Conservation (phyloP, 78 protist species). For the Trichosphaerium sp. region DNA sequence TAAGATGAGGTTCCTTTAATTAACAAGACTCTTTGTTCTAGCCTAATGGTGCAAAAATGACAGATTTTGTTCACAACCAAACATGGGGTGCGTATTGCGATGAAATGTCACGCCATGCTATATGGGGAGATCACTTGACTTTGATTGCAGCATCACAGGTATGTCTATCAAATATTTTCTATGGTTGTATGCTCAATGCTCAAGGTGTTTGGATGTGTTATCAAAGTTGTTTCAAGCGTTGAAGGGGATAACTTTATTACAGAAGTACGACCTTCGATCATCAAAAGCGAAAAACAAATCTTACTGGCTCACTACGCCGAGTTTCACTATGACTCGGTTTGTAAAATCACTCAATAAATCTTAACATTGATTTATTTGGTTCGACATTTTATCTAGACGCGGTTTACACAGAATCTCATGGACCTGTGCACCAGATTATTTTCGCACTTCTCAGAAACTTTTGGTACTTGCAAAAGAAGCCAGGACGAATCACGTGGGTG, state of each 20-base stretch:
- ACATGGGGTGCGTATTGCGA: constrained; percentile 45
- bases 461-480: too few species aligned
- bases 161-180: constrained; percentile 20
- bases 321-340: constrained; percentile 40
- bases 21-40: background rate
- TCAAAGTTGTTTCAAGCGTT: too few species aligned
- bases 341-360: too few species aligned
- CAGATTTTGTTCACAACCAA: constrained; percentile 22
- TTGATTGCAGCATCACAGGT: constrained; percentile 34
- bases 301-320: constrained; percentile 41
- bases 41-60: constrained; percentile 33
- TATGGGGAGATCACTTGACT: constrained; percentile 46
- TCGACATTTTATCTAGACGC: too few species aligned
- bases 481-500: too few species aligned
- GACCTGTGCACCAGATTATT: too few species aligned
- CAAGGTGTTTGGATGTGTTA: too few species aligned
- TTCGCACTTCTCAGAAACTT: too few species aligned
- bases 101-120: constrained; percentile 32
- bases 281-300: constrained; percentile 19
- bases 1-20: background rate
- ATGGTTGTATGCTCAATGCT: constrained; percentile 18
- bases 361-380: too few species aligned
- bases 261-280: constrained; percentile 36
- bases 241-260: constrained; percentile 28
- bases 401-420: too few species aligned